These are phyloP conservation scores for Diospyros lotus DNA, from an alignment of 148 eudicot species.

Conservation along the genomic window DNA sequence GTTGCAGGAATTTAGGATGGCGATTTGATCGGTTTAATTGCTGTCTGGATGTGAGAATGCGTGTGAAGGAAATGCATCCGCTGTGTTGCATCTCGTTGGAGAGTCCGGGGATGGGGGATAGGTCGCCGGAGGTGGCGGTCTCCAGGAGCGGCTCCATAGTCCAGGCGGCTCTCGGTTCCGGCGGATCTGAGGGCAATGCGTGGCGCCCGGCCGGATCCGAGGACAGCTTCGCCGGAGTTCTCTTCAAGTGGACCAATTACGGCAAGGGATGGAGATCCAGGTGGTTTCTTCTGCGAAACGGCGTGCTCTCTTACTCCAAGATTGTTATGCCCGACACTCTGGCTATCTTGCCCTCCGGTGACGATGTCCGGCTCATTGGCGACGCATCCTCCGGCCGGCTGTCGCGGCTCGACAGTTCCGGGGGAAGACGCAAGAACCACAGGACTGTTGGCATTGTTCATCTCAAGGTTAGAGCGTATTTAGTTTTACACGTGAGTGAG, in stretches of 20 bases:
- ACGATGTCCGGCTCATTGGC: conserved; percentile 58
- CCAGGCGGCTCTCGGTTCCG: conserved; percentile 12
- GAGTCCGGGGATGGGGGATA: conserved; percentile 37
- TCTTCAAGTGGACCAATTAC: conserved; percentile 81
- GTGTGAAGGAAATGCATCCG: conserved; percentile 75
- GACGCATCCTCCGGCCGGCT: conserved; percentile 31
- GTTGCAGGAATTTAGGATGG: neutral
- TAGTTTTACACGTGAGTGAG: neutral
- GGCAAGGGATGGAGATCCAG: conserved; percentile 89
- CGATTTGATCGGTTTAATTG: conserved; percentile 12
- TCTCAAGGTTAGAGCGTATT: conserved; percentile 52
- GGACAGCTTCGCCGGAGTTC: conserved; percentile 55
- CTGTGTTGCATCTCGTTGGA: conserved; percentile 71
- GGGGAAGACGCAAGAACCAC: conserved; percentile 23
- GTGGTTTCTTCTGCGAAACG: conserved; percentile 70
- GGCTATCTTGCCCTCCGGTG: conserved; percentile 19
- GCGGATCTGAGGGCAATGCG: conserved; percentile 40
- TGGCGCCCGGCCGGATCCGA: conserved; percentile 44
- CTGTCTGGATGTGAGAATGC: conserved; percentile 34
- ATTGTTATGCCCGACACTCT: conserved; percentile 37
- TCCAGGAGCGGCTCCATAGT: conserved; percentile 24
- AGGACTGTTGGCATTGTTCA: conserved; percentile 50
- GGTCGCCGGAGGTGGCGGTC: conserved; percentile 39
- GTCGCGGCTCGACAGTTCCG: conserved; percentile 31
- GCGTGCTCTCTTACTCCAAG: conserved; percentile 60